Conservation (phyloP, 345 rosid genomes). For the Hypericum androsaemum region DNA sequence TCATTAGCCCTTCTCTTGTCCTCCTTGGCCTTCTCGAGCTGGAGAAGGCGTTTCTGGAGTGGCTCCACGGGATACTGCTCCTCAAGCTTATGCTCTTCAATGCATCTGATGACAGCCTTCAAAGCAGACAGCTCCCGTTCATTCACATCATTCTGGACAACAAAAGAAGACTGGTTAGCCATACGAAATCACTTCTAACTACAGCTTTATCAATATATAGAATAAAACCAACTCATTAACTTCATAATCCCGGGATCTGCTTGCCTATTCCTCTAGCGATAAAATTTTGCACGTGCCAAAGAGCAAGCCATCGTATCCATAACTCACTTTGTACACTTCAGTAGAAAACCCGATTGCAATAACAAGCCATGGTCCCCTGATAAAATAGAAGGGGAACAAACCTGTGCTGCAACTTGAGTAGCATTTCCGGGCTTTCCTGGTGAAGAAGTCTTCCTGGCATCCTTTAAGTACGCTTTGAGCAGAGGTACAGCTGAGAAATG, state of each 20-base stretch:
- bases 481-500: constrained; percentile 74
- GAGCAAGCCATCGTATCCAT: too few relatives aligned
- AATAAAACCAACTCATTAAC: too few relatives aligned
- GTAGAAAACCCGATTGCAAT: too few relatives aligned
- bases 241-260: too few relatives aligned
- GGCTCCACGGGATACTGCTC: constrained; percentile 63
- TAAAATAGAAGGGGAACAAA: constrained; percentile 10
- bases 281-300: too few relatives aligned
- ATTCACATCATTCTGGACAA: constrained; percentile 58
- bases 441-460: constrained; percentile 58
- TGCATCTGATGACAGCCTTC: constrained; percentile 76
- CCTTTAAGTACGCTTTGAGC: constrained; percentile 78
- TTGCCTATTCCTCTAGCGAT: too few relatives aligned
- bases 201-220: too few relatives aligned
- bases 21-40: constrained; percentile 89
- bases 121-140: constrained; percentile 81
- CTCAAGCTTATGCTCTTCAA: constrained; percentile 94
- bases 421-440: constrained; percentile 52
- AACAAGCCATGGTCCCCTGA: too few relatives aligned
- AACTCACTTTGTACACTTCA: too few relatives aligned
- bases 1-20: constrained; percentile 83
- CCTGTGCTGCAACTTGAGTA: constrained; percentile 52
- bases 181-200: too few relatives aligned
- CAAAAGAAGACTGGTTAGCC: neutral
- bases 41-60: constrained; percentile 59